phyloP scores from a whole-genome alignment of 1,139 yeast genomes.

The Hansenula sp. region DNA sequence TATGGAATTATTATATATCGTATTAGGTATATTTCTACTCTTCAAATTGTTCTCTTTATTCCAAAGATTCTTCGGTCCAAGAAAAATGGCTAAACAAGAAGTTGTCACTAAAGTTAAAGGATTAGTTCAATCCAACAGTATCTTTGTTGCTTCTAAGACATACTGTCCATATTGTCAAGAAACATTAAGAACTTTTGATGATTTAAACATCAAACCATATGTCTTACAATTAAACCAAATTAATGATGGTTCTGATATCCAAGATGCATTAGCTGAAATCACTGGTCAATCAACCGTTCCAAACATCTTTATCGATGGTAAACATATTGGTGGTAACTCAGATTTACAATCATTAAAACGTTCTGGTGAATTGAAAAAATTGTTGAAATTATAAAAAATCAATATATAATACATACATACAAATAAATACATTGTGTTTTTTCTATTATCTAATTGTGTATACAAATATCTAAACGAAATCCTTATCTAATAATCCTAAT shows the following conservation, averaged over 20 bases:
- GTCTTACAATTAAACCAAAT: conserved; percentile 61
- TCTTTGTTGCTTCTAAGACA: conserved; percentile 84
- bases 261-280: conserved; percentile 67
- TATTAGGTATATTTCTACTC: background rate
- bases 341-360: conserved; percentile 64
- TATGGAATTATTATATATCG: background rate
- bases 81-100: conserved; percentile 41
- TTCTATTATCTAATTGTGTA: background rate
- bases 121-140: conserved; percentile 59
- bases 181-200: conserved; percentile 51
- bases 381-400: conserved; percentile 23
- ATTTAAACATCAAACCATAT: conserved; percentile 46
- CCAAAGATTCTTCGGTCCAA: conserved; percentile 3
- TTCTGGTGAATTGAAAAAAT: conserved; percentile 33
- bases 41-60: background rate
- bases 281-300: conserved; percentile 95
- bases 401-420: background rate
- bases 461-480: conserved; percentile 18
- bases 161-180: conserved; percentile 70
- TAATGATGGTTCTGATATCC: conserved; percentile 63
- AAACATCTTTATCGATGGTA: conserved; percentile 80
- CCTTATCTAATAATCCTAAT: conserved; percentile 42
- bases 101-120: conserved; percentile 54
- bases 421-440: no score
- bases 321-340: conserved; percentile 93